phyloP scores from a whole-genome alignment of 2,329 filamentous ascomycete genomes.

The Dactylellina sp. region DNA sequence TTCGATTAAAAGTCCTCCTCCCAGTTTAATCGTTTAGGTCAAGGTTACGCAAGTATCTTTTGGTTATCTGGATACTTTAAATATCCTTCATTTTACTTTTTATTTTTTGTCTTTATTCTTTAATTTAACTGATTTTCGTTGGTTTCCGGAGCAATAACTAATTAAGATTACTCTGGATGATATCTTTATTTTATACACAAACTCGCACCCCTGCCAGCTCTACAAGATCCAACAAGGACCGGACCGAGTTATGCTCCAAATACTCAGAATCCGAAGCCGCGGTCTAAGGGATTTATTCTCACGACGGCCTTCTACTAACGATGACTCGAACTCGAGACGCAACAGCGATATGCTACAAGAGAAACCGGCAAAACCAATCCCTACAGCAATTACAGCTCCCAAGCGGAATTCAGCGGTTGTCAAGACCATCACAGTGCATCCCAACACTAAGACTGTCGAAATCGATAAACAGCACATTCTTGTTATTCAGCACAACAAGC shows the following conservation, averaged over 20 bases:
- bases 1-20: no score
- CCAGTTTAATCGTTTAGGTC: no score
- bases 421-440: conserved; percentile 24
- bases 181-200: no score
- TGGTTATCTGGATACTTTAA: no score
- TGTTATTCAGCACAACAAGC: conserved; percentile 35
- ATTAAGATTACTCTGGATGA: no score
- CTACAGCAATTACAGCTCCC: neutral
- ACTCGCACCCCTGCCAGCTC: no score
- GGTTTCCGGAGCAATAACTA: no score
- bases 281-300: conserved; percentile 26
- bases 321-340: conserved; percentile 3
- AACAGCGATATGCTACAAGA: conserved; percentile 3
- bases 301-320: neutral
- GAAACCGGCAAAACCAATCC: conserved; percentile 12
- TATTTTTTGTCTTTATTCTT: no score
- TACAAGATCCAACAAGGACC: neutral
- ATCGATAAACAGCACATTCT: conserved; percentile 29
- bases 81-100: no score
- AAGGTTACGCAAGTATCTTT: no score
- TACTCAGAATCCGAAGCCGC: conserved; percentile 28
- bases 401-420: neutral
- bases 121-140: no score
- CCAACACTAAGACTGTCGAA: conserved; percentile 23
- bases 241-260: conserved; percentile 20